These are phyloP conservation scores for Senecio squalidus DNA, from an alignment of 140 eudicot genomes.

Conservation along the genomic window DNA sequence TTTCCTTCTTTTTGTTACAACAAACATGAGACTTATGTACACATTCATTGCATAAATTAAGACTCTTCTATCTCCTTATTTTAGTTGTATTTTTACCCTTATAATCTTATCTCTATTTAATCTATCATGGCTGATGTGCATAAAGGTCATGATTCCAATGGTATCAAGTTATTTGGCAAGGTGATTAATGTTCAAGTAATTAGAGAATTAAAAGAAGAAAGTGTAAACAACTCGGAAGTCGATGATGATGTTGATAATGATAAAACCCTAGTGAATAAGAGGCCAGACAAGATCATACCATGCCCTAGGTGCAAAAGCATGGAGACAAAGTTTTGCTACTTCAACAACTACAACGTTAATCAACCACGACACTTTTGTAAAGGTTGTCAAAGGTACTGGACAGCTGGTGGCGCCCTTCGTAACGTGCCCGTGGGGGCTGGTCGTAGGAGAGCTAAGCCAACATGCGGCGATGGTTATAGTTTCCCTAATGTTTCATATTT, in stretches of 20 bases:
- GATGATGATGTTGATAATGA: conserved; percentile 14
- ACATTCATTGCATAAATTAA: neutral
- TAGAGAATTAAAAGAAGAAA: conserved; percentile 35
- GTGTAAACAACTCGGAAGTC: conserved; percentile 5
- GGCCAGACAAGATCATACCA: conserved; percentile 87
- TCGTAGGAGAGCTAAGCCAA: conserved; percentile 70
- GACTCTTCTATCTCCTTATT: neutral
- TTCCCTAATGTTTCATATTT: conserved; percentile 41
- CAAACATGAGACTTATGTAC: conserved; percentile 11
- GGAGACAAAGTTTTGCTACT: conserved; percentile 92
- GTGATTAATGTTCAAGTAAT: conserved; percentile 48
- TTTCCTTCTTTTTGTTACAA: conserved; percentile 11
- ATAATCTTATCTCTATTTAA: no score
- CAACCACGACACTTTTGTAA: conserved; percentile 94
- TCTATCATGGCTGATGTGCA: conserved; percentile 37
- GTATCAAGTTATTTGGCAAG: conserved; percentile 65
- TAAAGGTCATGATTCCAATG: conserved; percentile 32
- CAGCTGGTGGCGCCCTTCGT: conserved; percentile 93
- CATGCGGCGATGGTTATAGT: conserved; percentile 29
- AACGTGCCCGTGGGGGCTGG: conserved; percentile 94
- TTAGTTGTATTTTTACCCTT: neutral
- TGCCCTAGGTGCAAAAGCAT: conserved; percentile 97
- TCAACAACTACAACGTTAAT: conserved; percentile 91
- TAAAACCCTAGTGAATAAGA: conserved; percentile 28
- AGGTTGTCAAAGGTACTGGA: conserved; percentile 96